Evolutionary conservation across 2,329 filamentous ascomycete genomes (phyloP), one percentile per base, ranked within the genome.

Genomic region (Nakataea oryzae): DNA sequence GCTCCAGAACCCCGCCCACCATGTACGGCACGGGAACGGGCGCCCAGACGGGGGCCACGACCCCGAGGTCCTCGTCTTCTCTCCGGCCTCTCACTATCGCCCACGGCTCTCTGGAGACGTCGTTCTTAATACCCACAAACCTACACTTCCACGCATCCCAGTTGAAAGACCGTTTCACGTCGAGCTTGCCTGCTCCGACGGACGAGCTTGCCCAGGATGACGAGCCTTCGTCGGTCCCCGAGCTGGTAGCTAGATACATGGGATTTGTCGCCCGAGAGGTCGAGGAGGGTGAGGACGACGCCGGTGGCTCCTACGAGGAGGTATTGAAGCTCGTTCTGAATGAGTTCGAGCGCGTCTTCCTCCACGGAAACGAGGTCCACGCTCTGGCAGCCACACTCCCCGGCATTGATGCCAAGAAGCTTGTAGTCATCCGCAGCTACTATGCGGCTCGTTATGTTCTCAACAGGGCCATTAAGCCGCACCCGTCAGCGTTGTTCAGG

Each of bases 151-250:
- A 95, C 76, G 95, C 95, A 70, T 89, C 92, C 64, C 91, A 96
- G 79, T 83, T 97, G 73, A 96, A 93, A 81, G 93, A 97, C 70
- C 85, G 87, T 68, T 99, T 99, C 78, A 84, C 86, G 67, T 83
- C 90, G 58, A 91, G 87, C 66, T 84, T 99, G 68, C 96, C 96
- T 61, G 82, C 87, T 70, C 90, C 95, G 63, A 99, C 96, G 73
- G 95, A 99, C 74, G 95, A 99, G 81, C 86, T 97, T 66, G 96
- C 95, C 65, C 92, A 93, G 74, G 96, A 99, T 80, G 95, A 99
- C 70, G 96, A 99, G 81, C 95, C 95, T n/a, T 97, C 95, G 50
- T 99, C 96, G 28, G 86, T 93, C 58, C 80, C 91, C 57, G 95
- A 99, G 79, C 83, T 99, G 64, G 91, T 99, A 34, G 93, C 91